phyloP scores from a whole-genome alignment of 352 stramenopile species.

The Thraustochytrium sp. region DNA sequence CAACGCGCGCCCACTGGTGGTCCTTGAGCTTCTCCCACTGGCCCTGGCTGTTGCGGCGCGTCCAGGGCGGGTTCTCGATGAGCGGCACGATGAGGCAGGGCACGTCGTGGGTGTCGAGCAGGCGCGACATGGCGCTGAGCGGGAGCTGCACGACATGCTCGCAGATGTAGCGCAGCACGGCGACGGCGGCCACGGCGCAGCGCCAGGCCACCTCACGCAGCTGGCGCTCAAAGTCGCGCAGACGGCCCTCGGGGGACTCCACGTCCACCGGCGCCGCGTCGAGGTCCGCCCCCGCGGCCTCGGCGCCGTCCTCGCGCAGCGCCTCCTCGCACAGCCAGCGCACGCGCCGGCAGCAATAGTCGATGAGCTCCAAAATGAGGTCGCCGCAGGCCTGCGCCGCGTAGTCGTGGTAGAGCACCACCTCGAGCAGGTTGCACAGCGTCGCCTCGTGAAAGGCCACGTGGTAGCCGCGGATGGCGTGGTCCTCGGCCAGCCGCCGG shows the following conservation, averaged over 20 bases:
- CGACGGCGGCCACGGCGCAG: conserved; percentile 71
- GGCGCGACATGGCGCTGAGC: conserved; percentile 72
- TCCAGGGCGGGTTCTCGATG: conserved; percentile 93
- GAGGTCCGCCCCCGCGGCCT: not conserved
- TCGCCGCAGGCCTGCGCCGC: conserved; percentile 76
- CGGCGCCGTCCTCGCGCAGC: conserved; percentile 55
- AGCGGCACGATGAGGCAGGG: conserved; percentile 80
- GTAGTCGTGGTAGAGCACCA: conserved; percentile 79
- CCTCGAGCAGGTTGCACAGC: conserved; percentile 75
- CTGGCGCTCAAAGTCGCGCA: conserved; percentile 54
- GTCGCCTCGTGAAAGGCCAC: conserved; percentile 65
- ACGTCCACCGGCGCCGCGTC: not conserved
- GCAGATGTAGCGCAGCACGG: conserved; percentile 74
- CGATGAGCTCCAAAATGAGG: conserved; percentile 79
- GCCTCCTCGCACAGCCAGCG: conserved; percentile 40
- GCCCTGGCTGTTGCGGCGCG: conserved; percentile 53
- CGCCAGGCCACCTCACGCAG: conserved; percentile 75
- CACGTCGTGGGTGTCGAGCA: conserved; percentile 93
- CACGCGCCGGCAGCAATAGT: conserved; percentile 85
- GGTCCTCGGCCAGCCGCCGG: conserved; percentile 49
- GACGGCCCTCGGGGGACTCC: not conserved
- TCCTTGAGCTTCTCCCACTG: conserved; percentile 83
- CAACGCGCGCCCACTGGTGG: conserved; percentile 80
- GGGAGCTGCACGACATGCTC: conserved; percentile 77
- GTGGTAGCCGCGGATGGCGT: conserved; percentile 78